phyloP scores from a whole-genome alignment of 192 early-diverging fungal genomes.

The Umbelopsis vinacea region DNA sequence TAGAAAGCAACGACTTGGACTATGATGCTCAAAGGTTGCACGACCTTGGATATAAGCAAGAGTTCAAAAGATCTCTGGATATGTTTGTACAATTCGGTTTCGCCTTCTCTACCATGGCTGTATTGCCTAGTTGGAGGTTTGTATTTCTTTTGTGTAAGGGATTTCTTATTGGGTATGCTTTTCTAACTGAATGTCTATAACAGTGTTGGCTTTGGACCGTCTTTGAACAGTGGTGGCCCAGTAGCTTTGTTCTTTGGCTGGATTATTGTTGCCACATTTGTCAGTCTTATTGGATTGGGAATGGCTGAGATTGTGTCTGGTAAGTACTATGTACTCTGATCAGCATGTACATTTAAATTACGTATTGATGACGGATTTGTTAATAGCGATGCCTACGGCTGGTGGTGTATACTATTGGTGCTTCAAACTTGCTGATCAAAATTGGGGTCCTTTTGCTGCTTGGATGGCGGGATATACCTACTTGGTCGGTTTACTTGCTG shows the following conservation, averaged over 20 bases:
- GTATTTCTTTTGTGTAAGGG: neutral
- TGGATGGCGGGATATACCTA: slow-evolving; percentile 19
- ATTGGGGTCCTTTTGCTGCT: slow-evolving; percentile 3
- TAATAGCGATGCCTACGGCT: slow-evolving; percentile 16
- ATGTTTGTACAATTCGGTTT: slow-evolving; percentile 47
- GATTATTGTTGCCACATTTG: slow-evolving; percentile 46
- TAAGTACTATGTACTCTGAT: neutral
- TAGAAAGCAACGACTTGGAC: slow-evolving; percentile 27
- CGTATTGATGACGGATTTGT: neutral
- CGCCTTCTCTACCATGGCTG: slow-evolving; percentile 46
- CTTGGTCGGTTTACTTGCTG: slow-evolving; percentile 23
- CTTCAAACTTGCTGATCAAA: neutral
- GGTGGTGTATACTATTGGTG: slow-evolving; percentile 32
- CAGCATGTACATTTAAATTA: neutral
- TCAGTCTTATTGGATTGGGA: slow-evolving; percentile 35
- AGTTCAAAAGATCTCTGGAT: slow-evolving; percentile 42
- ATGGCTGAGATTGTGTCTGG: slow-evolving; percentile 50
- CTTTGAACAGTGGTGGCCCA: slow-evolving; percentile 46
- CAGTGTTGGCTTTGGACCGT: slow-evolving; percentile 41
- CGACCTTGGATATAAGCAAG: slow-evolving; percentile 55
- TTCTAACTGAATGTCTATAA: neutral
- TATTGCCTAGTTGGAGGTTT: slow-evolving; percentile 34
- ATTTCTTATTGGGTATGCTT: neutral
- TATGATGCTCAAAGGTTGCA: slow-evolving; percentile 45
- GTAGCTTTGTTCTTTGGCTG: slow-evolving; percentile 46